A percentile compares a stretch with the other conserved stretches of the same genome.
Conservation (phyloP, 441 rosid genomes). For the Pelargonium fulgidum region DNA sequence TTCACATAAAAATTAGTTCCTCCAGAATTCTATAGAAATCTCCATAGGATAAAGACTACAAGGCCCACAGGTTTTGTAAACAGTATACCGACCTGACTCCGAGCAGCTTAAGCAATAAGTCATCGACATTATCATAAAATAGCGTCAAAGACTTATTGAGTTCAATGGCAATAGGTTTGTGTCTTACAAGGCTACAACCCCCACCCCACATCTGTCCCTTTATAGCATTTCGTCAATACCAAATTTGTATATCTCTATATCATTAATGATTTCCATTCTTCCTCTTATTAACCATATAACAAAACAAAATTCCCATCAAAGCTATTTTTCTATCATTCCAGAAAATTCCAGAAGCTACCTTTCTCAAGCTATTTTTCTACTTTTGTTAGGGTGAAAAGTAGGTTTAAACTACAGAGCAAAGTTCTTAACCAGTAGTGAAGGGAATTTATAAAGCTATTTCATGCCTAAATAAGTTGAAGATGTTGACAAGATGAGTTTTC, state of each 20-base stretch:
- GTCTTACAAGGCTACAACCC: neutral
- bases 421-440: neutral
- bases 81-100: no score
- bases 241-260: neutral
- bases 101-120: no score
- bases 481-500: no score
- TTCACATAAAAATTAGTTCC: neutral
- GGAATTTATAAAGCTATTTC: neutral
- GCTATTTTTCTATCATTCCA: neutral
- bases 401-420: neutral
- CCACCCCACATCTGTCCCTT: neutral
- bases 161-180: no score
- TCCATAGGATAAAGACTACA: no score
- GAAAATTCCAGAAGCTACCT: neutral
- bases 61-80: no score
- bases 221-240: neutral
- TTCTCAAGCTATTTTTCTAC: conserved; percentile 3
- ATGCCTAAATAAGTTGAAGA: no score
- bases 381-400: neutral
- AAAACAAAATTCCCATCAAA: no score
- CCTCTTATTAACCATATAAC: conserved; percentile 4
- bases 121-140: no score
- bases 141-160: no score
- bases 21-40: no score
- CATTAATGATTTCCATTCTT: neutral